These are phyloP conservation scores for Salvia hispanica DNA, from an alignment of 257 asterid genomes.

Conservation along the genomic window DNA sequence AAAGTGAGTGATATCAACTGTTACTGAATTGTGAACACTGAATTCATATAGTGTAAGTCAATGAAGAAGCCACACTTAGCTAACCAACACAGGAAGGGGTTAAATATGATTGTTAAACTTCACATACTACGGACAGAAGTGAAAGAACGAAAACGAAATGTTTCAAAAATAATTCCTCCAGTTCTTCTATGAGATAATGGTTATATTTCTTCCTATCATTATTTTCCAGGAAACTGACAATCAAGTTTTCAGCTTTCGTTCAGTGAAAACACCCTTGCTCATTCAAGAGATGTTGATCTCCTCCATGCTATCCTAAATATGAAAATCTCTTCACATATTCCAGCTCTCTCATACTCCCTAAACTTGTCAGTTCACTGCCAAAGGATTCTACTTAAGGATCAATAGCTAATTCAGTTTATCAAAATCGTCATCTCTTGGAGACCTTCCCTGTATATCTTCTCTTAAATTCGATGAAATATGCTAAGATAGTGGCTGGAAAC, in stretches of 20 bases:
- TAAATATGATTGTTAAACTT: background rate
- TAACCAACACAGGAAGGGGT: background rate
- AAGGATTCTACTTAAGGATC: conserved; percentile 5
- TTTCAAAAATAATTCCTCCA: background rate
- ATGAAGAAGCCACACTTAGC: conserved; percentile 9
- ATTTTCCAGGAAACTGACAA: no score
- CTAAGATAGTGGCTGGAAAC: background rate
- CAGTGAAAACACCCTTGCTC: no score
- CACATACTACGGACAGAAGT: background rate
- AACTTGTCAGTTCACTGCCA: background rate
- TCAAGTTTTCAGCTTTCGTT: no score
- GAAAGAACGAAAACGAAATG: background rate
- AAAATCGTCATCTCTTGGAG: conserved; percentile 3
- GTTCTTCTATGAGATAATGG: no score
- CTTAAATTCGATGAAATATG: background rate
- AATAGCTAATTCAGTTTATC: background rate
- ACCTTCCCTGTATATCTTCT: conserved; percentile 3
- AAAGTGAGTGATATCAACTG: conserved; percentile 2
- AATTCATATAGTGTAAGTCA: background rate
- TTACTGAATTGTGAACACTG: background rate
- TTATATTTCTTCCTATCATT: no score
- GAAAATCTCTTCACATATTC: background rate
- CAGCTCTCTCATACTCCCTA: background rate
- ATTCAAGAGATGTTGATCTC: no score
- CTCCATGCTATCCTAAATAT: background rate